Evolutionary conservation across 225 moss, liverwort and hornwort species (phyloP).

Genomic region (Marchantia paleacea): DNA sequence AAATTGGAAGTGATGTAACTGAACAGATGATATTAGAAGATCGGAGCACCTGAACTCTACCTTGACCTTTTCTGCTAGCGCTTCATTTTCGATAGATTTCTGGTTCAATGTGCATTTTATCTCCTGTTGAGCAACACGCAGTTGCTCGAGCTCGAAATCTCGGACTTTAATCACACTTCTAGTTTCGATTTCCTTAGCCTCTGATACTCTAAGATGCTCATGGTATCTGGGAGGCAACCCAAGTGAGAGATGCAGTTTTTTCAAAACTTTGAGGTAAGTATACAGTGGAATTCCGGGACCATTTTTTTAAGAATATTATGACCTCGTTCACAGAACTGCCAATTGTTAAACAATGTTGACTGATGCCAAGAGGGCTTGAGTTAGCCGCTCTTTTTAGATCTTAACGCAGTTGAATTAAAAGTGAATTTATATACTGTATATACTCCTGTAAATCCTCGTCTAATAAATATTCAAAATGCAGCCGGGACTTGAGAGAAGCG

Average conservation of each 20-base stretch:
- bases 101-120: constrained; percentile 54
- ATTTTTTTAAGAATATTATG: too few species aligned
- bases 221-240: constrained; percentile 40
- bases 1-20: too few species aligned
- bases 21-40: too few species aligned
- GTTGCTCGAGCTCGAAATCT: constrained; percentile 58
- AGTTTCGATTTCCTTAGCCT: constrained; percentile 47
- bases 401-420: neutral
- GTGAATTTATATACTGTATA: too few species aligned
- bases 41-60: constrained; percentile 27
- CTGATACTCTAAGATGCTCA: constrained; percentile 60
- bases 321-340: too few species aligned
- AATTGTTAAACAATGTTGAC: too few species aligned
- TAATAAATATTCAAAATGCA: too few species aligned
- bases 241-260: neutral
- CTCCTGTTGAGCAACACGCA: constrained; percentile 54
- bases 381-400: neutral
- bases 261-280: neutral
- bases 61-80: constrained; percentile 61
- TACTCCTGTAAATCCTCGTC: too few species aligned
- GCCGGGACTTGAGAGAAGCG: too few species aligned
- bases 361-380: neutral
- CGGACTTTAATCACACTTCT: constrained; percentile 48
- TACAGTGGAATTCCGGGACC: neutral
- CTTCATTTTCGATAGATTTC: constrained; percentile 58